phyloP scores from a whole-genome alignment of 2,329 filamentous ascomycete species.

The Fusarium fracticaudum region DNA sequence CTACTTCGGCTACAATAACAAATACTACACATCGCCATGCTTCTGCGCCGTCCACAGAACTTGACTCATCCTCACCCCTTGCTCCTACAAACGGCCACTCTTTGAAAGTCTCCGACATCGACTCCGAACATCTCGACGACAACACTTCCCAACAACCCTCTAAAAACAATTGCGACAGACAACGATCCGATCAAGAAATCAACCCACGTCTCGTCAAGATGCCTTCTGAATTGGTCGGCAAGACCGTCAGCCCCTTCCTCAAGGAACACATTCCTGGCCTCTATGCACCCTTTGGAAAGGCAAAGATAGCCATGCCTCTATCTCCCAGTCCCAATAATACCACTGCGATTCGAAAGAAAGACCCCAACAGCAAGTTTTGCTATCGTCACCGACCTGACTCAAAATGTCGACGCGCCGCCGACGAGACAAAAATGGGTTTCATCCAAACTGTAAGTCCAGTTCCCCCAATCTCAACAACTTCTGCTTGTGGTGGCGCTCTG shows the following conservation, averaged over 20 bases:
- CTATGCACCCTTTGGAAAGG: slow-evolving; percentile 81
- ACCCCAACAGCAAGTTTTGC: slow-evolving; percentile 88
- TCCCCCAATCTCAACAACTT: neutral
- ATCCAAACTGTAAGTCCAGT: slow-evolving; percentile 77
- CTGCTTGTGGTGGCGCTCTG: neutral
- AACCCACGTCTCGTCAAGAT: slow-evolving; percentile 63
- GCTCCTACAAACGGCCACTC: slow-evolving; percentile 20
- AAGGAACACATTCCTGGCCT: slow-evolving; percentile 89
- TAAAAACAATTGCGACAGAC: slow-evolving; percentile 61
- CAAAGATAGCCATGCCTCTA: slow-evolving; percentile 47
- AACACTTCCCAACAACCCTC: slow-evolving; percentile 42
- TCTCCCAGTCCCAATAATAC: slow-evolving; percentile 23
- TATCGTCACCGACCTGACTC: slow-evolving; percentile 94
- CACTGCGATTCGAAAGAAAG: slow-evolving; percentile 53
- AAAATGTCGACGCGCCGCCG: slow-evolving; percentile 90
- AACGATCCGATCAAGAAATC: slow-evolving; percentile 60
- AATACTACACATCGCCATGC: slow-evolving; percentile 38
- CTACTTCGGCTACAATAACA: slow-evolving; percentile 3
- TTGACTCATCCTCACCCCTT: slow-evolving; percentile 16
- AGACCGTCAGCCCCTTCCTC: slow-evolving; percentile 88
- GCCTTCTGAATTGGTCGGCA: slow-evolving; percentile 73
- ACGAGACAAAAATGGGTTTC: slow-evolving; percentile 96
- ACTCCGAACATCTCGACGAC: slow-evolving; percentile 12
- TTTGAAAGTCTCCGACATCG: slow-evolving; percentile 24
- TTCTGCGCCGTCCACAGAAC: slow-evolving; percentile 11